A percentile compares a stretch with the other conserved stretches of the same genome.
Conservation (phyloP, 495 filamentous ascomycete genomes). For the Annulohypoxylon nitens region DNA sequence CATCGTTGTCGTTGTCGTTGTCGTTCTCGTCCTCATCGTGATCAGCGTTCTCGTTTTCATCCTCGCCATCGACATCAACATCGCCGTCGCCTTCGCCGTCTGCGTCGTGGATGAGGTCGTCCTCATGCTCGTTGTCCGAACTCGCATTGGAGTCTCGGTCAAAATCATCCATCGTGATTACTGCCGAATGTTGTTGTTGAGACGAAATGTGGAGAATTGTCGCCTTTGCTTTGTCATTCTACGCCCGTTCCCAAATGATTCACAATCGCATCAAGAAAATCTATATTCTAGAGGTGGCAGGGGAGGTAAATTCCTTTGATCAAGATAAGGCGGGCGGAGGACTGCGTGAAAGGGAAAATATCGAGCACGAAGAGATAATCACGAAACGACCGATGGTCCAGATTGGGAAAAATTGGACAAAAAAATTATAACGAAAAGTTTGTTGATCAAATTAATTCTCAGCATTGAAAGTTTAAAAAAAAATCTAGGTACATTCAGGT, state of each 20-base stretch:
- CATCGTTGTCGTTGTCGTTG: slow-evolving; percentile 76
- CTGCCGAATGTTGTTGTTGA: background rate
- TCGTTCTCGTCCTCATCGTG: slow-evolving; percentile 66
- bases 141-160: slow-evolving; percentile 69
- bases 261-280: background rate
- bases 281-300: background rate
- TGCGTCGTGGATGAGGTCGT: slow-evolving; percentile 68
- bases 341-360: background rate
- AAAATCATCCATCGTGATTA: slow-evolving; percentile 48
- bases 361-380: background rate
- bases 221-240: background rate
- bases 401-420: too few species aligned
- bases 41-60: slow-evolving; percentile 67
- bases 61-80: slow-evolving; percentile 69
- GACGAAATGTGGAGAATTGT: background rate
- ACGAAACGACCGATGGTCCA: too few species aligned
- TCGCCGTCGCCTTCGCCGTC: slow-evolving; percentile 62
- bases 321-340: background rate
- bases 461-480: too few species aligned
- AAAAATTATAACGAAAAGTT: too few species aligned
- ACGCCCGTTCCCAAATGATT: background rate
- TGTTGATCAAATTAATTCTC: too few species aligned
- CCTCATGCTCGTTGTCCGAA: slow-evolving; percentile 79
- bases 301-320: background rate
- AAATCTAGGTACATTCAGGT: too few species aligned